phyloP scores from a whole-genome alignment of 169 alveolate species.

The Cryptosporidium ryanae region DNA sequence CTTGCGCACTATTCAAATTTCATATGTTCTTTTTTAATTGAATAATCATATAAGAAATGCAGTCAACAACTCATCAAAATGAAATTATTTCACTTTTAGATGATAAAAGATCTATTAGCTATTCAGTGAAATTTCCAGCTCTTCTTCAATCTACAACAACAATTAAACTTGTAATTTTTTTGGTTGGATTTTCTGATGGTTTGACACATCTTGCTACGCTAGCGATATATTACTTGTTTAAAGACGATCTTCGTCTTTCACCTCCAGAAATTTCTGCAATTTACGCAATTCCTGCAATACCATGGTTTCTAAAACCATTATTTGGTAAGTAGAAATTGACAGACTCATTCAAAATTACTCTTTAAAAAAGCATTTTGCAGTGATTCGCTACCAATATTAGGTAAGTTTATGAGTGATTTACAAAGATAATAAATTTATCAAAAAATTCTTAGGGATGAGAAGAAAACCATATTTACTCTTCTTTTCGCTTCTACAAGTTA shows the following conservation, averaged over 20 bases:
- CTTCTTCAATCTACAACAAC: conserved; percentile 42
- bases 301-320: conserved; percentile 83
- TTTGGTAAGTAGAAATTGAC: conserved; percentile 1
- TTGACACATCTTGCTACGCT: conserved; percentile 88
- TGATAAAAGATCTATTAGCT: conserved; percentile 32
- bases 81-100: conserved; percentile 62
- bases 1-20: not conserved
- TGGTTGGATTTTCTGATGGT: conserved; percentile 91
- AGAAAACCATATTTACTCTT: conserved; percentile 86
- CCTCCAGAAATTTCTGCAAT: conserved; percentile 83
- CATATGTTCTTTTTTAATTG: not conserved
- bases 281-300: conserved; percentile 87
- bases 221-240: conserved; percentile 88
- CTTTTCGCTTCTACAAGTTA: conserved; percentile 82
- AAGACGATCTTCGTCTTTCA: conserved; percentile 84
- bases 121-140: conserved; percentile 25
- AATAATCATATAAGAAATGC: conserved; percentile 1
- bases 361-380: conserved; percentile 80
- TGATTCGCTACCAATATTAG: conserved; percentile 81
- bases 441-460: conserved; percentile 79
- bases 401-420: conserved; percentile 6
- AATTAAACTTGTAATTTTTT: conserved; percentile 75
- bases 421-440: not conserved
- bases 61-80: conserved; percentile 34
- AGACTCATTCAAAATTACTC: not conserved